phyloP scores from a whole-genome alignment of 768 basidiomycete species.

The Hygrophorus russula region DNA sequence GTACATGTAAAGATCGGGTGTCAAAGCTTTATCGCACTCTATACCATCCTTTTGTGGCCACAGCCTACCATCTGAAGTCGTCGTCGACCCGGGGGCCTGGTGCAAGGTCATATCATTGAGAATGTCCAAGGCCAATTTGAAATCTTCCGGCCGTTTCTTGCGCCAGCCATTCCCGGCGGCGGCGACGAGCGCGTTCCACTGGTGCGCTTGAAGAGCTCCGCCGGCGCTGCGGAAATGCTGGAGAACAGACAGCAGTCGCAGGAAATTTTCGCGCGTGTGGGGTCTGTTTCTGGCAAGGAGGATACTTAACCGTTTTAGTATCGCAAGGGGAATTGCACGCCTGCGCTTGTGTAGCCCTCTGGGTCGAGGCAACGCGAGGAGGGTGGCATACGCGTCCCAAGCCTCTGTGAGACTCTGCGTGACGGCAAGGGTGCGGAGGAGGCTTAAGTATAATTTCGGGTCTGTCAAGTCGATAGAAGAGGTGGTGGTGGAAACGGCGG shows the following conservation, averaged over 20 bases:
- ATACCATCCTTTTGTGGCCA: slow-evolving; percentile 6
- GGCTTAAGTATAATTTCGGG: slow-evolving; percentile 6
- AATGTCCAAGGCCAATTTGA: slow-evolving; percentile 46
- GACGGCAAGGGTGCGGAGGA: slow-evolving; percentile 12
- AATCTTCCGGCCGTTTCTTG: slow-evolving; percentile 44
- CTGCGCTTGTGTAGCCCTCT: slow-evolving; percentile 10
- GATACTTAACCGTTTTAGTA: slow-evolving; percentile 52
- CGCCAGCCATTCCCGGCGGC: slow-evolving; percentile 57
- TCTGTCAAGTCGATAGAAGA: background rate
- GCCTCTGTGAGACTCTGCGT: slow-evolving; percentile 17
- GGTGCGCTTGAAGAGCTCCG: slow-evolving; percentile 44
- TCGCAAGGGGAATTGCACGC: slow-evolving; percentile 24
- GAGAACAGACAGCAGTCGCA: slow-evolving; percentile 60
- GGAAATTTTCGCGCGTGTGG: slow-evolving; percentile 48
- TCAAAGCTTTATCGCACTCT: slow-evolving; percentile 10
- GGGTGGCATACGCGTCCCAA: slow-evolving; percentile 31
- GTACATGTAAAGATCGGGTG: slow-evolving; percentile 61
- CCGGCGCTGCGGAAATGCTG: slow-evolving; percentile 44
- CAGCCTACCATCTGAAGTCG: slow-evolving; percentile 10
- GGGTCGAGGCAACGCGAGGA: slow-evolving; percentile 19
- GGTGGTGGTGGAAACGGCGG: background rate
- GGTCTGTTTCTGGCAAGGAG: slow-evolving; percentile 44
- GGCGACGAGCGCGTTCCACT: slow-evolving; percentile 72
- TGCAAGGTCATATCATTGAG: slow-evolving; percentile 48
- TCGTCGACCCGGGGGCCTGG: slow-evolving; percentile 28